phyloP scores from a whole-genome alignment of 345 rosid genomes.

The Mangifera indica region DNA sequence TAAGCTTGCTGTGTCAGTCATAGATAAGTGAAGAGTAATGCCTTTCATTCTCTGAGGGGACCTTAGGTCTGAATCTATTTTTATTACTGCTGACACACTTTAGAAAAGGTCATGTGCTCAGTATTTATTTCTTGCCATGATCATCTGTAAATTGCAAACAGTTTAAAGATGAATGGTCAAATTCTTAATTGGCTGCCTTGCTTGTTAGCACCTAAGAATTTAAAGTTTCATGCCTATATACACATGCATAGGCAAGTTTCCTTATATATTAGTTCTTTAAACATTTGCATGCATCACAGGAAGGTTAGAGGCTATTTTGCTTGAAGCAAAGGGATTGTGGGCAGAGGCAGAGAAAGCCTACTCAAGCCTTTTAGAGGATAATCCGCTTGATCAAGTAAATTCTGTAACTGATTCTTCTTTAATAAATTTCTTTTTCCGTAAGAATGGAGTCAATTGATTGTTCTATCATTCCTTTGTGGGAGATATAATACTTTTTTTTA shows the following conservation, averaged over 20 bases:
- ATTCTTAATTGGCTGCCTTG: not conserved
- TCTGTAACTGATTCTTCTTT: slow-evolving; percentile 9
- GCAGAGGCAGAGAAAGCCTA: slow-evolving; percentile 90
- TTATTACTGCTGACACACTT: not conserved
- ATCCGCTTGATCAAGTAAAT: slow-evolving; percentile 82
- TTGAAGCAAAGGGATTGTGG: slow-evolving; percentile 96
- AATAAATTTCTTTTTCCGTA: slow-evolving; percentile 7
- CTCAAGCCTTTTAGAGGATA: slow-evolving; percentile 83
- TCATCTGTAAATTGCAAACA: not conserved
- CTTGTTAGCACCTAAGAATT: not conserved
- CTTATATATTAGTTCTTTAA: not conserved
- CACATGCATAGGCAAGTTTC: not conserved
- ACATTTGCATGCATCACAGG: slow-evolving; percentile 44
- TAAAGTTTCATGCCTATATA: not conserved
- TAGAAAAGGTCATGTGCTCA: not conserved
- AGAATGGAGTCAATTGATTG: slow-evolving; percentile 2
- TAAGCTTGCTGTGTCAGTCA: not conserved
- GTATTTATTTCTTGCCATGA: not conserved
- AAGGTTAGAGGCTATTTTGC: slow-evolving; percentile 76
- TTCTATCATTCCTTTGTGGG: slow-evolving; percentile 5
- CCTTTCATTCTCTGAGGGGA: not conserved
- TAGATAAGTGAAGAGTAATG: not conserved
- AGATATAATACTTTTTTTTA: slow-evolving; percentile 3
- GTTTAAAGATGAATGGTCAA: not conserved
- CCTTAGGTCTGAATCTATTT: not conserved